Evolutionary conservation across 306 rosid genomes (phyloP).

Genomic region (Clitoria ternatea): DNA sequence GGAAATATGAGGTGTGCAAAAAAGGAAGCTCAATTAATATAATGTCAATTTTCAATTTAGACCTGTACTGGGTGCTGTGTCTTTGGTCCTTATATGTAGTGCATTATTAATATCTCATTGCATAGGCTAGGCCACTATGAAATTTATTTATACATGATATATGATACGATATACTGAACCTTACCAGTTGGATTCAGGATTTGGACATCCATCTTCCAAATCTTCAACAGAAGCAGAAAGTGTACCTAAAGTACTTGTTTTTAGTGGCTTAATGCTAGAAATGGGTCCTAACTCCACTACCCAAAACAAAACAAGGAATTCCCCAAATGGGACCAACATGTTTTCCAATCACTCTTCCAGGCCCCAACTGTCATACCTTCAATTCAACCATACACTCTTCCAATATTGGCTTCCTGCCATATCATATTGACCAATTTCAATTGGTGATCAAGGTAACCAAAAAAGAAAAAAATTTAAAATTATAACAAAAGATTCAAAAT

Average conservation of each 20-base stretch:
- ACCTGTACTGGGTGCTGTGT: not conserved
- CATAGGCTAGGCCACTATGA: not conserved
- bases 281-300: constrained; percentile 26
- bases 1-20: not conserved
- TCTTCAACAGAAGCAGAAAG: constrained; percentile 13
- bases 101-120: not conserved
- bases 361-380: constrained; percentile 15
- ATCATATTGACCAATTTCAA: constrained; percentile 31
- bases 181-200: not conserved
- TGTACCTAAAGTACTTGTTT: constrained; percentile 18
- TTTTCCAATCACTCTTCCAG: constrained; percentile 1
- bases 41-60: not conserved
- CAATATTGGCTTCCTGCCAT: constrained; percentile 15
- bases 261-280: constrained; percentile 22
- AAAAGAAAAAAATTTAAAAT: not conserved
- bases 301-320: constrained; percentile 22
- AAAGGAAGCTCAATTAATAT: not conserved
- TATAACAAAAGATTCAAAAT: constrained; percentile 25
- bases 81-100: not conserved
- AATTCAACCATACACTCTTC: constrained; percentile 17
- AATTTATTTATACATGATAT: not conserved
- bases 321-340: constrained; percentile 31
- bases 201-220: constrained; percentile 7
- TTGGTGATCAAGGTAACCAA: not conserved
- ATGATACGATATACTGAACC: not conserved